Conservation (phyloP, 257 asterid genomes). For the Nicotiana otophora region DNA sequence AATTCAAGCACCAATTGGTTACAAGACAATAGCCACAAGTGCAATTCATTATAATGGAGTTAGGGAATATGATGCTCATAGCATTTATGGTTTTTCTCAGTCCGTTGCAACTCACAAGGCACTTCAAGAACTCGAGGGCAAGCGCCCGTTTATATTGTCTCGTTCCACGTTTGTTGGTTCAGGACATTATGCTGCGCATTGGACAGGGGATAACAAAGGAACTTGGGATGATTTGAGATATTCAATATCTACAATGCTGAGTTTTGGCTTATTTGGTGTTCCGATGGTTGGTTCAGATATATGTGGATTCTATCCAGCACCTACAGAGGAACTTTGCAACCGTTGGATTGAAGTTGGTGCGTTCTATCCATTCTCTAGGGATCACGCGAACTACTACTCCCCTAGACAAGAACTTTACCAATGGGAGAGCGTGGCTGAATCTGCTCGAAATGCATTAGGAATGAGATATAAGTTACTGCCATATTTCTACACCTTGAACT, state of each 20-base stretch:
- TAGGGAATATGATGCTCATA: slow-evolving; percentile 68
- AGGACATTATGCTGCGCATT: slow-evolving; percentile 83
- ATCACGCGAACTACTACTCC: slow-evolving; percentile 30
- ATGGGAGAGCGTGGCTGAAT: slow-evolving; percentile 58
- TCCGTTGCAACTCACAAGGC: slow-evolving; percentile 66
- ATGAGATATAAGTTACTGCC: slow-evolving; percentile 58
- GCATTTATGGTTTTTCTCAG: slow-evolving; percentile 76
- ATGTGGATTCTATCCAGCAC: slow-evolving; percentile 62
- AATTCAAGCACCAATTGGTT: slow-evolving; percentile 29
- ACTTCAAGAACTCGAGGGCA: slow-evolving; percentile 39
- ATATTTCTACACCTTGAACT: slow-evolving; percentile 53
- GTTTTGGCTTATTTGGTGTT: slow-evolving; percentile 72
- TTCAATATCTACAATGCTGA: slow-evolving; percentile 63
- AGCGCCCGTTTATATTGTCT: slow-evolving; percentile 77
- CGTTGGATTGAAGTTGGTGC: slow-evolving; percentile 86
- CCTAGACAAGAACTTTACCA: slow-evolving; percentile 46
- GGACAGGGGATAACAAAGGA: slow-evolving; percentile 96
- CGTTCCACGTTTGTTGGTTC: slow-evolving; percentile 90
- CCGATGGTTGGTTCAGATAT: slow-evolving; percentile 99
- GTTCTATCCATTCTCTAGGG: slow-evolving; percentile 66
- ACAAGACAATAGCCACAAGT: slow-evolving; percentile 60
- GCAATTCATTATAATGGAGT: slow-evolving; percentile 54
- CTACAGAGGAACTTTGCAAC: slow-evolving; percentile 87
- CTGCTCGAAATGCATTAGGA: slow-evolving; percentile 49
- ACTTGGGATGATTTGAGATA: slow-evolving; percentile 82